Base-by-base conservation (phyloP, 2,329 filamentous ascomycete species). In the Seiridium unicorne region DNA sequence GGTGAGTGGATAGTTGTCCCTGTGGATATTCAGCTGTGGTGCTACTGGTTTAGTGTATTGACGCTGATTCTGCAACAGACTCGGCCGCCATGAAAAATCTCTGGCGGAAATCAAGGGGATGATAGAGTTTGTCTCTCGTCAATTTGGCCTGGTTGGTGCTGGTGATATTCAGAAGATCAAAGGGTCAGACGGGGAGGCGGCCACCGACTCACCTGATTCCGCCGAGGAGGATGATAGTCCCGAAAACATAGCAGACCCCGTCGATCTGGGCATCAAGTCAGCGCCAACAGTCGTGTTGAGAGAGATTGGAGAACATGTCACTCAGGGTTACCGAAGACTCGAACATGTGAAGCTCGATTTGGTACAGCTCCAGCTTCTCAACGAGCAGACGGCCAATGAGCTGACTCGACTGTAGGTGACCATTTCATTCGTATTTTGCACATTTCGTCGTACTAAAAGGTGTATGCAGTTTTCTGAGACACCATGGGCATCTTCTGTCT, bases 271-370 rank as follows among this genome's bases (percentile, higher is more conserved):
- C 26, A 68, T 67, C 9, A 67, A 71, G 35, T 70, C 70, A 1
- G 71, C 71, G 2, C 71, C 71, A 0, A 65, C 72, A 10, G 70
- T 68, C 9, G 71, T 73, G 13, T 51, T 73, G 31, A 67, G 71
- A 55, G 70, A 69, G 53, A 73, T 73, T 55, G 67, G 67, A 47
- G 66, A 70, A 38, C 66, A 70, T 42, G 69, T 69, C 18, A 68
- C 63, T 10, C 60, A 67, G 55, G 70, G 71, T 1, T 69, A 67
- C 44, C 66, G 69, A 9, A 64, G 69, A 35, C 59, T 72, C 3
- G 66, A 65, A 3, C 66, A 72, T 51, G 63, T 67, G 10, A 66
- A 70, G 44, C 60, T 68, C 31, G 70, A 73, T 57, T 64, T 73
- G 34, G 65, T 73, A 26, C 68, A 72, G 57, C 64, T 72, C 35